Evolutionary conservation across 371 early-diverging fungal species (phyloP), one percentile per base, ranked within the genome.

Genomic region (Lichtheimia corymbifera): DNA sequence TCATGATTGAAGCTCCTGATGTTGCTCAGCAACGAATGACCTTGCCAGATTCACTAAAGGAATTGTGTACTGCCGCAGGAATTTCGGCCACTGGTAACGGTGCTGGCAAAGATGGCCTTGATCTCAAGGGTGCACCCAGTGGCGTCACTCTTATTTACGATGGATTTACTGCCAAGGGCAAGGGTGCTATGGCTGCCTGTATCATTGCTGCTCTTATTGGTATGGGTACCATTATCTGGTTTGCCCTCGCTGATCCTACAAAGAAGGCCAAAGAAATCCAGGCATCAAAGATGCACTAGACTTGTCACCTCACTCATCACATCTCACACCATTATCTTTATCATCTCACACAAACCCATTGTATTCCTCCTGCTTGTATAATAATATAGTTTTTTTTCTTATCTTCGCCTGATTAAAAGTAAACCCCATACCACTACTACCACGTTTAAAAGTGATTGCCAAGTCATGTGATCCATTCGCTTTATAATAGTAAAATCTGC

Each of bases 1-100:
- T 82, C 14, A 67, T 93, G 60, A 75, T 91, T 41, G 91, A 87
- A 66, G 90, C 89, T 5, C 91, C 91, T 14, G 77, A 79, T 27
- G 67, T 68, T 41, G 73, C 85, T 43, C 80, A 68, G 53, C 49
- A 76, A 14, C 66, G 67, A 12, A 57, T 80, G 62, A 55, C 52
- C 4, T 68, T 87, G 42, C 83, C 84, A 1, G 75, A 76, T 35
- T 17, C 50, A 5, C 22, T 76, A 18, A 49, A 49, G 24, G 81
- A 86, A 47, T 72, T 83, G 20, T 92, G 93, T 70, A 70, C 58
- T 17, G 77, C 69, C 22, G 74, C 76, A 22, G 84, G 83, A 13
- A 80, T 85, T 54, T 63, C 81, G 18, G 70, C 77, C 24, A 58
- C 55, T 13, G 93, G 91, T 20, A 88, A 91, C 62, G 92, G 89